Evolutionary conservation across 1,139 yeast species (phyloP).

Genomic region (Protomyces arabidopsidicola): DNA sequence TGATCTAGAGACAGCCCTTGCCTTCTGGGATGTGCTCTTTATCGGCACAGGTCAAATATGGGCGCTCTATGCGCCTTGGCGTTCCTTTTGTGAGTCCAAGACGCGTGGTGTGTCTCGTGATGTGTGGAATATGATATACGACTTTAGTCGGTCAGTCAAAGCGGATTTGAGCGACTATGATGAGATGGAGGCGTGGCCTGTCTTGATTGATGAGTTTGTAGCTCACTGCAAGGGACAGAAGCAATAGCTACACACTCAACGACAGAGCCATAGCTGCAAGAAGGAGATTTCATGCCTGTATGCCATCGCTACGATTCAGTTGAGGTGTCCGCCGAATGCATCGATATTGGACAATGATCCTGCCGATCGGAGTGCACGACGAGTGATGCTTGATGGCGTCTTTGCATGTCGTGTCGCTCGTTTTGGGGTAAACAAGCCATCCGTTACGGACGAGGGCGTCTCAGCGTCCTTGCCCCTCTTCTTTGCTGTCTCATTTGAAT

Average conservation of each 20-base stretch:
- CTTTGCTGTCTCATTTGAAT: not conserved
- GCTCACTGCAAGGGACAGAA: constrained; percentile 43
- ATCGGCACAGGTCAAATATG: constrained; percentile 36
- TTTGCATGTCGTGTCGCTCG: not conserved
- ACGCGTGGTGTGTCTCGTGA: constrained; percentile 56
- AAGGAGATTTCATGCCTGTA: not conserved
- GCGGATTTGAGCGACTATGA: constrained; percentile 48
- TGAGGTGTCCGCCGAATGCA: not conserved
- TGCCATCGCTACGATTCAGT: not conserved
- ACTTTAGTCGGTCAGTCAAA: constrained; percentile 46
- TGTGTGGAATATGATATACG: constrained; percentile 77
- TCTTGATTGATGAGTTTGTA: constrained; percentile 75
- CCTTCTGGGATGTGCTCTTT: constrained; percentile 72
- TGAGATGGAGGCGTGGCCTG: constrained; percentile 86
- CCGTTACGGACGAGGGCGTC: not conserved
- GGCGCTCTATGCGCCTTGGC: constrained; percentile 47
- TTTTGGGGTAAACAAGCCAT: not conserved
- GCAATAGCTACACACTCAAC: not conserved
- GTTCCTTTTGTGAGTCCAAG: constrained; percentile 44
- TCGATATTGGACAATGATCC: not conserved
- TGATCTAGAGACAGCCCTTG: constrained; percentile 59
- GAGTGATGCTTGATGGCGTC: not conserved
- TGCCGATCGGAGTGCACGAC: not conserved
- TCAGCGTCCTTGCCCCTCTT: not conserved
- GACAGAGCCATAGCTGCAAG: not conserved